These are phyloP conservation scores for Sisymbrium altissimum DNA, from an alignment of 345 rosid genomes.

Conservation along the genomic window DNA sequence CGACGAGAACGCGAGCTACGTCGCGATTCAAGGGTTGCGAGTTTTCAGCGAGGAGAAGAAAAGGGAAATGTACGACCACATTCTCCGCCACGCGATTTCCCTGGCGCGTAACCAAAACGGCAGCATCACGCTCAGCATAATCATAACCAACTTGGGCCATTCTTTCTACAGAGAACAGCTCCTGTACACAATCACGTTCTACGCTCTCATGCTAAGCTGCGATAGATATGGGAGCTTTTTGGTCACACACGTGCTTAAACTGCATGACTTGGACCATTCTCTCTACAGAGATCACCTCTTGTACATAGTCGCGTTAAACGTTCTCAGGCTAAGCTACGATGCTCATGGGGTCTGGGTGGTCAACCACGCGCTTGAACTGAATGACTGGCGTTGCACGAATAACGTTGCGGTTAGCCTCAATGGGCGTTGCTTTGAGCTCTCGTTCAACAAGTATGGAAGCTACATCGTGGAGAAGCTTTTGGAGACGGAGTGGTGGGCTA, in stretches of 20 bases:
- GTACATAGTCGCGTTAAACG: not conserved
- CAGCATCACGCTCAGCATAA: not conserved
- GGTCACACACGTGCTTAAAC: too few relatives aligned
- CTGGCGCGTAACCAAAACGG: constrained; percentile 4
- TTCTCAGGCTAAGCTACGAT: not conserved
- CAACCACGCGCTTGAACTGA: not conserved
- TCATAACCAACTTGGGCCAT: not conserved
- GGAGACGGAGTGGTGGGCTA: too few relatives aligned
- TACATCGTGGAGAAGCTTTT: too few relatives aligned
- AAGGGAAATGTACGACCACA: not conserved
- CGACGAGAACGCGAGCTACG: not conserved
- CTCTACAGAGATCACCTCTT: not conserved
- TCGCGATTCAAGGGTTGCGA: not conserved
- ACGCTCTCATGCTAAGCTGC: too few relatives aligned
- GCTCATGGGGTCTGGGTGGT: not conserved
- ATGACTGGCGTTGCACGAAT: not conserved
- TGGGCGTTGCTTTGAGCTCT: too few relatives aligned
- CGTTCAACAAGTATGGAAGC: too few relatives aligned
- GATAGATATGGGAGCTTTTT: too few relatives aligned
- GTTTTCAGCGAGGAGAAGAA: not conserved
- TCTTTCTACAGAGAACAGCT: not conserved
- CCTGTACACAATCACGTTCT: too few relatives aligned
- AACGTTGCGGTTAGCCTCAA: too few relatives aligned
- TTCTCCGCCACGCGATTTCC: not conserved
- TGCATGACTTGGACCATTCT: too few relatives aligned